These are phyloP conservation scores for Aspergillus sp. DNA, from an alignment of 2,329 filamentous ascomycete species.

Conservation along the genomic window DNA sequence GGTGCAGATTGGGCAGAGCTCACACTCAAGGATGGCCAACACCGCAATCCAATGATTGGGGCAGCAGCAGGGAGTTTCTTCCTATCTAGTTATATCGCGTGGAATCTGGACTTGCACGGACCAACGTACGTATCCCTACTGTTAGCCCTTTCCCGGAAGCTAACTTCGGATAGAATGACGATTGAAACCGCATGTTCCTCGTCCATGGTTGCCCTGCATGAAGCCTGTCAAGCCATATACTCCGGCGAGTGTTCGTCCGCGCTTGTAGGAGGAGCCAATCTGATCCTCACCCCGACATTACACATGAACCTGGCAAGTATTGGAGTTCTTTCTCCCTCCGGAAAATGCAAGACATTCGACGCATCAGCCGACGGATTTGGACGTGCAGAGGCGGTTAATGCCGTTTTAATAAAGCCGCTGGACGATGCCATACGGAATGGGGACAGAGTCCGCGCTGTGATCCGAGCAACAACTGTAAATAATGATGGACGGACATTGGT, in stretches of 20 bases:
- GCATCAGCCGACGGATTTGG: constrained; percentile 52
- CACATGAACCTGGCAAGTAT: constrained; percentile 18
- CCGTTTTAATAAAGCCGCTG: constrained; percentile 49
- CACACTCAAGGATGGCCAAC: constrained; percentile 7
- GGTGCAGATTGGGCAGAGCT: constrained; percentile 22
- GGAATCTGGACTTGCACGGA: not conserved
- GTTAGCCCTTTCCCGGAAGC: too few relatives aligned
- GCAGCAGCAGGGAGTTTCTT: constrained; percentile 1
- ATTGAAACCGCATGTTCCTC: constrained; percentile 45
- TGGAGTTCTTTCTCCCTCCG: constrained; percentile 41
- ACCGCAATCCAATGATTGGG: not conserved
- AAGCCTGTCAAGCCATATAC: constrained; percentile 26
- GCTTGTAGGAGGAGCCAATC: constrained; percentile 35
- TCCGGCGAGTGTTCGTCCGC: constrained; percentile 23
- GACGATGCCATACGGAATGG: constrained; percentile 48
- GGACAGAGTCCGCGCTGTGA: constrained; percentile 14
- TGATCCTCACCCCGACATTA: constrained; percentile 27
- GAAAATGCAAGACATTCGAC: constrained; percentile 50
- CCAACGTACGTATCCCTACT: not conserved
- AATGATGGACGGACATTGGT: constrained; percentile 15
- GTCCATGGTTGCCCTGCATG: constrained; percentile 36
- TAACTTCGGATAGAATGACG: constrained; percentile 20
- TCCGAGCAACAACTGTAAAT: constrained; percentile 10
- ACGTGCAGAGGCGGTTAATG: constrained; percentile 49
- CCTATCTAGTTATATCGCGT: not conserved